Base-by-base conservation (phyloP, 192 early-diverging fungal species). In the Powellomyces hirtus region DNA sequence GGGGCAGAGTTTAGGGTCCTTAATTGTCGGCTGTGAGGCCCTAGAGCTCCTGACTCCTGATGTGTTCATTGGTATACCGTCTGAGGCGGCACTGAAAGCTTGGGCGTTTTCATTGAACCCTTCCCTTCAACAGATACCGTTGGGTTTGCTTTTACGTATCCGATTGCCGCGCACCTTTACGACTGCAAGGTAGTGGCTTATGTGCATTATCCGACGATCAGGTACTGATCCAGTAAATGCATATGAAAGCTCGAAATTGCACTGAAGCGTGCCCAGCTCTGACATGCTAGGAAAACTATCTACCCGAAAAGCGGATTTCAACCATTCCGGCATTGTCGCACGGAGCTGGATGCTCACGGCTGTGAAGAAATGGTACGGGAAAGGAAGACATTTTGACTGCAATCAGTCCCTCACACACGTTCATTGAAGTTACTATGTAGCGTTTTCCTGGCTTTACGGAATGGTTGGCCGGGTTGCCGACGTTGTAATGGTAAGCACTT, bases 131-230 rank as follows among this genome's bases (percentile, higher is more conserved):
- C 79, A 83, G 97, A 99, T 67, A 95, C 96, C 0, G 88, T 98
- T 74, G 98, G 98, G 35, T 96, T 92, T 73, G 96, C 94, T 5
- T 98, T 98, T 62, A 91, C 89, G 1, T 96, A 93, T 73, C 95
- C 94, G 7, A 51, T 95, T 1, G 88, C 89, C 0, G 81, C 79
- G 42, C 50, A 82, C 27, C 44, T 95, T 30, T 83, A 81, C 31
- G 71, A 81, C 0, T 70, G 81, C 42, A 81, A 82, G 44, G 84
- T 89, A 1, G 83, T 91, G 0, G 82, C 94, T 0, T 99, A 99
- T 69, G 90, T 92, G 18, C 98, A 99, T 75, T 99, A 99, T 65
- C 98, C 98, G 10, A 89, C 89, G 8, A 93, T 99, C 55, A 92
- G 88, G 76, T 89, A 77, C n/a, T 58, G 22, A 14, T 73, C 20